Base-by-base conservation (phyloP, 495 filamentous ascomycete species). In the Aspergillus taichungensis region DNA sequence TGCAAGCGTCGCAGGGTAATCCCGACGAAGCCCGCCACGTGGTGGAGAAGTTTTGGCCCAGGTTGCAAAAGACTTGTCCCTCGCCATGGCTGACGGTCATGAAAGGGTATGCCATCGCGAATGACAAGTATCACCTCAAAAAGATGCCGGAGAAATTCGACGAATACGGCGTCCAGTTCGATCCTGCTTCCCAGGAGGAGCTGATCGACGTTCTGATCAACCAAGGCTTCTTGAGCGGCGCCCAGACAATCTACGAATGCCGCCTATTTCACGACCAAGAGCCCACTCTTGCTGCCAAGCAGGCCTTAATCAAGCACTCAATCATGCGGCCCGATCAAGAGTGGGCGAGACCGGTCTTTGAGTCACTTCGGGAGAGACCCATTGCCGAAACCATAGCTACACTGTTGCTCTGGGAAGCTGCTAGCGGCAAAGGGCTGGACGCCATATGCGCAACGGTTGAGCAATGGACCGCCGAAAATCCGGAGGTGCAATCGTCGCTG, bases 391-490 rank as follows among this genome's bases (percentile, higher is more conserved):
- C 55, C 8, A 84, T 84, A 76, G 80, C 89, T 51, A 71, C 83
- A 29, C 65, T 83, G 6, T 72, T 95, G 34, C 76, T 84, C 38
- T 94, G 85, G 85, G 79, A 86, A 24, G 83, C 82, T 9, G 73
- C 82, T 9, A 76, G 82, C 48, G 82, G 80, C 7, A 83, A 77
- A 56, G 78, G 79, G 8, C 78, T 84, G 5, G 78, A 85, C 50
- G 79, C 83, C 37, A 71, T 94, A 29, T 78, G 79, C 41, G 69
- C 75, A 37, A 85, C 72, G 5, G 69, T 82, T 37, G 82, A 87
- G 71, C 50, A 56, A 6, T 64, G 73, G 47, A 61, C 57, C 6
- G 70, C 72, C 11, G 54, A 62, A 29, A 59, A 73, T 30, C 63
- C 61, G 13, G 56, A 56, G 2, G 47, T 63, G 32, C 55, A 56